phyloP scores from a whole-genome alignment of 345 rosid genomes.

The Aquilaria sinensis region DNA sequence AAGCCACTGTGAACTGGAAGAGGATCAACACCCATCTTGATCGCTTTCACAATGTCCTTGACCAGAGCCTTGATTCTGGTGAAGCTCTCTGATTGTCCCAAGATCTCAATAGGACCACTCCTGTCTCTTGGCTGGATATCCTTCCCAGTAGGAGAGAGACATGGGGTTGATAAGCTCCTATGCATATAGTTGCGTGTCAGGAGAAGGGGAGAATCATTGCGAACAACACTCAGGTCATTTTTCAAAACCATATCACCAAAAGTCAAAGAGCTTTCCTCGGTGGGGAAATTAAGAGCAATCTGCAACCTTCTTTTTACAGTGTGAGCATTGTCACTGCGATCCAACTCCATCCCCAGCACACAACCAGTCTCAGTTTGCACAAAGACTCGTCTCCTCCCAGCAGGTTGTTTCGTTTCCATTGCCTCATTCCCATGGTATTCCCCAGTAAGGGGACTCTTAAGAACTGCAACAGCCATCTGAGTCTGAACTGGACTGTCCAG shows the following conservation, averaged over 20 bases:
- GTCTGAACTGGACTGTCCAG: conserved; percentile 96
- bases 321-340: conserved; percentile 88
- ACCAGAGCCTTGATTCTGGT: conserved; percentile 41
- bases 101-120: conserved; percentile 84
- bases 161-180: conserved; percentile 95
- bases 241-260: conserved; percentile 86
- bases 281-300: conserved; percentile 78
- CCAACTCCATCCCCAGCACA: conserved; percentile 97
- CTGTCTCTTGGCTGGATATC: conserved; percentile 75
- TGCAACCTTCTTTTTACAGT: conserved; percentile 93
- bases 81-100: conserved; percentile 61
- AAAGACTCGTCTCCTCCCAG: conserved; percentile 81
- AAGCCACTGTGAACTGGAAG: conserved; percentile 75
- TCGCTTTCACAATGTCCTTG: conserved; percentile 72
- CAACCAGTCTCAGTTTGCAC: conserved; percentile 97
- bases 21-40: conserved; percentile 84
- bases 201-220: conserved; percentile 83
- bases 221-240: conserved; percentile 85
- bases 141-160: conserved; percentile 88
- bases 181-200: conserved; percentile 73
- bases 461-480: conserved; percentile 89
- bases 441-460: conserved; percentile 67
- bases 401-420: conserved; percentile 66
- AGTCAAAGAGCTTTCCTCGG: conserved; percentile 71
- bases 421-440: conserved; percentile 45